Conservation (phyloP, 176 grass and related monocot genomes). For the Eremochloa ophiuroides region DNA sequence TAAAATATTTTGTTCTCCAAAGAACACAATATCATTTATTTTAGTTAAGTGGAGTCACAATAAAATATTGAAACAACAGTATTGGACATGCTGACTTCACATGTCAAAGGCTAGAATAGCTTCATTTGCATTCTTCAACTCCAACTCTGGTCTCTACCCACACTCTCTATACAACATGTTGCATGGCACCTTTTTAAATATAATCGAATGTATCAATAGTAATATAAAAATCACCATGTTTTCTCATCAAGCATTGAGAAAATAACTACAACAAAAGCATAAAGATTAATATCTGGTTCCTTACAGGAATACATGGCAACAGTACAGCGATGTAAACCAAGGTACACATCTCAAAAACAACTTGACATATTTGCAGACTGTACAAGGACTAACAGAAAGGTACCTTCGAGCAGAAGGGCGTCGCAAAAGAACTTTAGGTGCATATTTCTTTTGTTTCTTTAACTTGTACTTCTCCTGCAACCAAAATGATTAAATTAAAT, state of each 20-base stretch:
- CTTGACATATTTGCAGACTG: neutral
- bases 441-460: slow-evolving; percentile 99
- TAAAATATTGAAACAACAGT: neutral
- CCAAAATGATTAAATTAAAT: neutral
- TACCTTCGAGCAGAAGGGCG: slow-evolving; percentile 77
- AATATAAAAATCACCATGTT: neutral
- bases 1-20: neutral
- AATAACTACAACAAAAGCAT: neutral
- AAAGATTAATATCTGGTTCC: neutral
- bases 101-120: neutral
- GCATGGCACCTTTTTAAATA: neutral
- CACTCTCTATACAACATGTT: neutral
- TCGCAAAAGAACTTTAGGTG: slow-evolving; percentile 85
- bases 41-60: neutral
- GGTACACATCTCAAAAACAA: neutral
- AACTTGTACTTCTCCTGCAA: slow-evolving; percentile 81
- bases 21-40: neutral
- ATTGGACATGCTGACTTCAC: neutral
- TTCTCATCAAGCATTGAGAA: neutral
- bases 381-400: neutral
- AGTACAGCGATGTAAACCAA: neutral
- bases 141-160: neutral
- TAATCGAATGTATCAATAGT: neutral
- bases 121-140: neutral
- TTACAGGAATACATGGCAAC: neutral